Conservation (phyloP, 164 flowering plant genomes). For the Hamamelis virginiana region DNA sequence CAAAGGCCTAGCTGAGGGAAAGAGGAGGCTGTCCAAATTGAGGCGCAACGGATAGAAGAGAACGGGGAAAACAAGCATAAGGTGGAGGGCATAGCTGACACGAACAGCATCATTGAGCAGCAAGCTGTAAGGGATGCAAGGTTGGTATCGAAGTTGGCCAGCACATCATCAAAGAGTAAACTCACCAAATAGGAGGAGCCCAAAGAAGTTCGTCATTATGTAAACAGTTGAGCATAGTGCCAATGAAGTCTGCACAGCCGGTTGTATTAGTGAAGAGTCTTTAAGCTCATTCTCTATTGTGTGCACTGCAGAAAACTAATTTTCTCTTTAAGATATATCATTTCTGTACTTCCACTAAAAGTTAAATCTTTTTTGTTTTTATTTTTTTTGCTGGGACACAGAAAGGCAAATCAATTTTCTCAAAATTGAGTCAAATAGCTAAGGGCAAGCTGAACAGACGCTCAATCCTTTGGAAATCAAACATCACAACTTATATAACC, state of each 20-base stretch:
- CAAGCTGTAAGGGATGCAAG: slow-evolving; percentile 79
- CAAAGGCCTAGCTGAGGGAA: slow-evolving; percentile 65
- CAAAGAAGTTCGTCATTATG: slow-evolving; percentile 80
- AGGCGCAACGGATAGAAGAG: slow-evolving; percentile 79
- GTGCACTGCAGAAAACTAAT: slow-evolving; percentile 71
- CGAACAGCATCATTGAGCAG: slow-evolving; percentile 90
- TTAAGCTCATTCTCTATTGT: slow-evolving; percentile 84
- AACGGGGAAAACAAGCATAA: slow-evolving; percentile 95
- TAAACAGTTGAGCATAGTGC: slow-evolving; percentile 87
- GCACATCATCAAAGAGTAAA: slow-evolving; percentile 93
- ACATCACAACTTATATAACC: too few species aligned
- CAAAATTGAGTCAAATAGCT: too few species aligned
- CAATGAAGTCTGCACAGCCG: slow-evolving; percentile 67
- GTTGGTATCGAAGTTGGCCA: slow-evolving; percentile 79
- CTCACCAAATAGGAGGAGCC: slow-evolving; percentile 86
- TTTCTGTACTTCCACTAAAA: neutral
- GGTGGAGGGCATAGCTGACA: slow-evolving; percentile 81
- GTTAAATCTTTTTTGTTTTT: too few species aligned
- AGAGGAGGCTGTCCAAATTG: slow-evolving; percentile 84
- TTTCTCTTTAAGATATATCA: neutral
- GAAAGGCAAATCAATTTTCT: too few species aligned
- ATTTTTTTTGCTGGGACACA: too few species aligned
- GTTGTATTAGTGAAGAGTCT: slow-evolving; percentile 59
- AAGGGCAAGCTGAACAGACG: too few species aligned
- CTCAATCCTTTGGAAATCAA: too few species aligned